Evolutionary conservation across 2,329 filamentous ascomycete species (phyloP), one percentile per base, ranked within the genome.

Genomic region (Epichloe festucae): DNA sequence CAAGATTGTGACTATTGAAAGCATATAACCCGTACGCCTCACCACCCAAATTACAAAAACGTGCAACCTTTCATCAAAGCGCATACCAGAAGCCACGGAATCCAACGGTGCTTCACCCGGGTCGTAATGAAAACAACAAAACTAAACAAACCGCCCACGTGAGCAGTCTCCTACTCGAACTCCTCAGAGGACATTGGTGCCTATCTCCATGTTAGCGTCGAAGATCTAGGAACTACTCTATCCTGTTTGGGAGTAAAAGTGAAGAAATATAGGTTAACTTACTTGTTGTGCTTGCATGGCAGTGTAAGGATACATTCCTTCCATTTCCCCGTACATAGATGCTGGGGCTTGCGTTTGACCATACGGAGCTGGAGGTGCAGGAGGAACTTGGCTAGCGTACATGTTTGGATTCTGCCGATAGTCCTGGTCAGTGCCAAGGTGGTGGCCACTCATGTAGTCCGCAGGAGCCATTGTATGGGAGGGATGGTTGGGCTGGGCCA

Each of bases 211-310:
- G 19, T 44, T 17, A 50, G 41, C 34, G 19, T 39, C 31, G 8
- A 15, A 10, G 8, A 12, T 35, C 17, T 23, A 8, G 17, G 5
- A 49, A 17, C 31, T 2, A 34, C 19, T 21, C 11, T 21, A 35
- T 42, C 14, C 36, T 39, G 19, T 10, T 12, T 48, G 14, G 19
- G 23, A 45, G 19, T 38, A 15, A 31, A 19, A 51, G 17, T 17
- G 17, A 36, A n/a, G 21, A 12, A 3, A 8, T 0, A 17, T 14
- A 36, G 36, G 15, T 34, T 31, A n/a, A 69, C 78, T 66, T 75
- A 90, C 87, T 74, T 89, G 87, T 67, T 94, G 89, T 57, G 86
- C 79, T 60, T 85, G 83, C 78, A 95, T 87, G 55, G 82, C 73
- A 14, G 84, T 78, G 65, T 94, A 95, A 40, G 78, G 78, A 58